A percentile compares a stretch with the other conserved stretches of the same genome.
These are phyloP conservation scores for Pseudocercospora fuligena DNA, from an alignment of 2,329 filamentous ascomycete species.

Conservation along the genomic window DNA sequence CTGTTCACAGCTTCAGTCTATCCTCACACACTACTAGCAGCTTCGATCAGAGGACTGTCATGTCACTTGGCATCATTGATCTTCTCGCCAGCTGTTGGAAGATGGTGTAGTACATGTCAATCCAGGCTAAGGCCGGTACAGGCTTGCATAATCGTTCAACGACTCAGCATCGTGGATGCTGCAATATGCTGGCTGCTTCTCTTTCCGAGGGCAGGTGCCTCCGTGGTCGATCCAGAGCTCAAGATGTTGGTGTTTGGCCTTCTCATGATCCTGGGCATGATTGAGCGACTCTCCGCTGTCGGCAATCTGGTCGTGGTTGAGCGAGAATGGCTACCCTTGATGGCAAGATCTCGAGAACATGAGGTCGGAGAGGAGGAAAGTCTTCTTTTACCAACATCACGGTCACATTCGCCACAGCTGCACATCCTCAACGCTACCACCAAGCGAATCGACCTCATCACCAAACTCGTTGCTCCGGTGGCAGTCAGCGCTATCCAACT, in stretches of 20 bases:
- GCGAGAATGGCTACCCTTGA: slow-evolving; percentile 13
- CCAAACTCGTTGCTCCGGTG: slow-evolving; percentile 14
- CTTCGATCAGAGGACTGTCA: slow-evolving; percentile 14
- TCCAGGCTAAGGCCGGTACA: slow-evolving; percentile 14
- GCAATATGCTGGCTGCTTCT: slow-evolving; percentile 13
- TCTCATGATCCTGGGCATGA: slow-evolving; percentile 13
- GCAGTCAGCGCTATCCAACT: slow-evolving; percentile 7
- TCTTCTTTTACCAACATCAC: background rate
- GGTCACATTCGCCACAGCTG: background rate
- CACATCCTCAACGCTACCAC: slow-evolving; percentile 13
- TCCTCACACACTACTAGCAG: slow-evolving; percentile 12
- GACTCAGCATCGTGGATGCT: slow-evolving; percentile 5
- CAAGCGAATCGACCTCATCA: slow-evolving; percentile 17
- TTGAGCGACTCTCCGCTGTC: slow-evolving; percentile 15
- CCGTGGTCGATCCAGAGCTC: background rate
- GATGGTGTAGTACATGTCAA: slow-evolving; percentile 6
- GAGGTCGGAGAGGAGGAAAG: background rate
- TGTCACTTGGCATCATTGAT: slow-evolving; percentile 15
- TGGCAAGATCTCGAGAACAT: background rate
- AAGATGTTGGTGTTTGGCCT: slow-evolving; percentile 2
- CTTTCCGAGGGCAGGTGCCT: background rate
- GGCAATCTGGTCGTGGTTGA: slow-evolving; percentile 14
- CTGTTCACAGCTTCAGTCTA: slow-evolving; percentile 18
- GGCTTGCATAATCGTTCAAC: slow-evolving; percentile 15
- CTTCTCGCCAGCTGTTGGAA: slow-evolving; percentile 7